Base-by-base conservation (phyloP, 345 rosid species). In the Gossypium raimondii region DNA sequence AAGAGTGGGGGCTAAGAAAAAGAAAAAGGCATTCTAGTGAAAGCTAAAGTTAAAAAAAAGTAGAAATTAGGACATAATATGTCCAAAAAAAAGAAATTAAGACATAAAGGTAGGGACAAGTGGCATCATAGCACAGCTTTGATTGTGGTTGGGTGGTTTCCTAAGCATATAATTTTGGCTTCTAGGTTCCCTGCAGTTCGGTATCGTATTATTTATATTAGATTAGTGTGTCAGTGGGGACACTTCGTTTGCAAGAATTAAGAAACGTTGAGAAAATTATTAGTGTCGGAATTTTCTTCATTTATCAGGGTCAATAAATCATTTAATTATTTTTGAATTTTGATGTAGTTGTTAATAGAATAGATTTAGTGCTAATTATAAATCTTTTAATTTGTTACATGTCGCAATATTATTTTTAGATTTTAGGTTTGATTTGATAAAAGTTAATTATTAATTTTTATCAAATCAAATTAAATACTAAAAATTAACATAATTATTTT, bases 1-100 rank as follows among this genome's bases (percentile, higher is more conserved):
- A 50, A 73, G 68, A 61, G 79, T 73, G 61, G 25, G 48, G 67
- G 55, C 18, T 67, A 83, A 78, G 83, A 3, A 75, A 75, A 61
- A 68, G 66, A 1, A 56, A 20, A 72, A 56, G 45, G n/a, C n/a
- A 48, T 18, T 56, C 45, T 51, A 79, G 47, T 7, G 44, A 77
- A 72, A 68, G 78, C 56, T 0, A 63, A 58, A 58, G 34, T 58
- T 58, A 48, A 52, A 9, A 52, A 9, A 22, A 16, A 14, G 38
- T 34, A 66, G 50, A 34, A 34, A 34, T 34, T 34, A 34, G 41
- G 41, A 34, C 41, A 4, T 2, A 25, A 44, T 34, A 34, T 34
- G 38, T 34, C 38, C 38, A 34, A 34, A 34, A 34, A 34, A 34
- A 14, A 70, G 50, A 34, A 34, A 34, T 34, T 34, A 34, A 7